phyloP scores from a whole-genome alignment of 257 asterid species.

The Solanum piurae region DNA sequence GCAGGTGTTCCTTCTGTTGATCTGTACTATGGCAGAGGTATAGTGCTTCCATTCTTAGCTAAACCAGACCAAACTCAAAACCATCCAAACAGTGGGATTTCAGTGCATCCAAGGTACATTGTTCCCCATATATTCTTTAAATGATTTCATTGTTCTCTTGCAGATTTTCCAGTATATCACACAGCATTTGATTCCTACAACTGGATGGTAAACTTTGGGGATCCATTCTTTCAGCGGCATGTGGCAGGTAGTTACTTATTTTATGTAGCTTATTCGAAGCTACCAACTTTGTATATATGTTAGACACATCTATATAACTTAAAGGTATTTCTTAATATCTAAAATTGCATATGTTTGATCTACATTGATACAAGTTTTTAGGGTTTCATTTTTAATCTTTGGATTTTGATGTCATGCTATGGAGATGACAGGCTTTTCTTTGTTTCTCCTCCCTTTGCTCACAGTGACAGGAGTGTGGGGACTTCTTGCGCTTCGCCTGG shows the following conservation, averaged over 20 bases:
- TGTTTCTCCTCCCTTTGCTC: conserved; percentile 5
- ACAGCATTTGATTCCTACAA: conserved; percentile 86
- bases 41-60: background rate
- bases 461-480: conserved; percentile 86
- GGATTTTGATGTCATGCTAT: background rate
- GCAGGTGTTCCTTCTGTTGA: conserved; percentile 81
- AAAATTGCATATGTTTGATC: background rate
- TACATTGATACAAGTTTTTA: background rate
- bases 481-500: conserved; percentile 75
- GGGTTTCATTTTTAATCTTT: background rate
- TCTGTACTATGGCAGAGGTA: conserved; percentile 81
- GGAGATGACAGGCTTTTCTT: background rate
- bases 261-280: background rate
- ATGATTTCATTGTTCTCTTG: conserved; percentile 7
- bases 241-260: conserved; percentile 47
- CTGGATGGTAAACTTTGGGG: conserved; percentile 78
- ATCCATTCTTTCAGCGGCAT: conserved; percentile 83
- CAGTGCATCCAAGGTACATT: background rate
- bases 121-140: conserved; percentile 2
- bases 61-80: background rate
- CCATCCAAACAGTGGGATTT: background rate
- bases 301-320: background rate
- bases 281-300: background rate
- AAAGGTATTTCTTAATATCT: background rate
- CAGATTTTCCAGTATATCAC: conserved; percentile 94